Base-by-base conservation (phyloP, 768 basidiomycete species). In the Lentinula boryana region DNA sequence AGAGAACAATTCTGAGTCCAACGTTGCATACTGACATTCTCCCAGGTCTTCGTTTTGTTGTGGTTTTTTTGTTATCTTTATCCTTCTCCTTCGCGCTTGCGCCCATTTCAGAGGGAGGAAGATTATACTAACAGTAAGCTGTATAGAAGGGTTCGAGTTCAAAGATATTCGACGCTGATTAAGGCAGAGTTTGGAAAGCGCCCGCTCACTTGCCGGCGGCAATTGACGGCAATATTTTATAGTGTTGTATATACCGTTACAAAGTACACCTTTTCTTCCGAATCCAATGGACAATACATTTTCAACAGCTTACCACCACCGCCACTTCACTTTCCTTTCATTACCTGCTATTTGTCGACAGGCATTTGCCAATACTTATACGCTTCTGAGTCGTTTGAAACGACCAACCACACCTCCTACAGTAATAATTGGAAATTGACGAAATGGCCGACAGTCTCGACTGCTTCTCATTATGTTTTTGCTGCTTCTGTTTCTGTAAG, bases 401-500 rank as follows among this genome's bases (percentile, higher is more conserved):
- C 31, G 31, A 36, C 36, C 53, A 38, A 31, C 53, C 10, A 35
- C 18, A 12, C 33, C 16, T 55, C 21, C 12, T 40, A 13, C 21
- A 13, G 7, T 8, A 12, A 16, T 7, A 21, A 8, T 7, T 5
- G 8, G 15, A 5, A 35, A 12, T 51, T 51, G 8, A 6, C 50
- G 31, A 31, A 51, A 46, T n/a, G 44, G 55, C 55, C 12, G 55
- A 56, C 23, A 27, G 16, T 9, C 21, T 43, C n/a, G 55, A 56
- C 55, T 56, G 55, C 40, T 56, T 56, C 55, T 56, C 55, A 15
- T 23, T 56, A 15, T 56, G 55, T 44, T 56, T 56, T 43, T 56
- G 55, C 40, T 56, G 55, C 27, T 56, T 56, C 16, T 56, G 55
- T 43, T 56, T 40, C 55, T 56, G 55, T 56, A 27, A 56, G 55